Percentiles rank a stretch among this genome's conserved stretches.
These are phyloP conservation scores for Paecilomyces sp. DNA, from an alignment of 2,329 filamentous ascomycete genomes.

Conservation along the genomic window DNA sequence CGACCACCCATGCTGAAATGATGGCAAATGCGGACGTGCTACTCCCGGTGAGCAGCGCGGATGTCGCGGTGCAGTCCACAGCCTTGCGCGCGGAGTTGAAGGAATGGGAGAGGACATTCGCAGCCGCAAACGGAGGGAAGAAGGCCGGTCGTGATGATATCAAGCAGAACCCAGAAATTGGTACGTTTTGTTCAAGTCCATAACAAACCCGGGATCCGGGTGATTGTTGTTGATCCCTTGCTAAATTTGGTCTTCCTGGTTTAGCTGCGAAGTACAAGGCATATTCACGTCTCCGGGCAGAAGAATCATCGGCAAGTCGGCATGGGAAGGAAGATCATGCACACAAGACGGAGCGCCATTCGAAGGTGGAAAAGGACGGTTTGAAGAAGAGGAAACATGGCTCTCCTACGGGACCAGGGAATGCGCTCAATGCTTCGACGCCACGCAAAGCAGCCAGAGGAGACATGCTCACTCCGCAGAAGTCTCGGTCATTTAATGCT, in stretches of 20 bases:
- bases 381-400: slow-evolving; percentile 26
- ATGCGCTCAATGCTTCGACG: slow-evolving; percentile 15
- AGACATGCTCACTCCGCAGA: slow-evolving; percentile 25
- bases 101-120: slow-evolving; percentile 41
- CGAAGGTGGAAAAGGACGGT: slow-evolving; percentile 10
- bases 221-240: neutral
- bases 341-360: slow-evolving; percentile 9
- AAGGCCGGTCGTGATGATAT: slow-evolving; percentile 43
- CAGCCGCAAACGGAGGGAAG: slow-evolving; percentile 33
- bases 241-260: neutral
- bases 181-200: slow-evolving; percentile 15
- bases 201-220: neutral
- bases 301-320: slow-evolving; percentile 17
- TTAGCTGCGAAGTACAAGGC: slow-evolving; percentile 42
- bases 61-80: slow-evolving; percentile 19
- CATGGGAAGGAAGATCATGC: slow-evolving; percentile 10
- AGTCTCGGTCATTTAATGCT: slow-evolving; percentile 11
- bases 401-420: slow-evolving; percentile 19
- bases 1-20: slow-evolving; percentile 9
- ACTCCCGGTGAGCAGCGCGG: slow-evolving; percentile 12
- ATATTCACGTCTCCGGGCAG: slow-evolving; percentile 36
- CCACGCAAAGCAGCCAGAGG: slow-evolving; percentile 28
- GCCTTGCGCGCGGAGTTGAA: slow-evolving; percentile 38
- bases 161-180: slow-evolving; percentile 38
- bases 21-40: slow-evolving; percentile 15